Evolutionary conservation across 169 alveolate genomes (phyloP), one percentile per base, ranked within the genome.

Genomic region (Cryptosporidium viatorum): DNA sequence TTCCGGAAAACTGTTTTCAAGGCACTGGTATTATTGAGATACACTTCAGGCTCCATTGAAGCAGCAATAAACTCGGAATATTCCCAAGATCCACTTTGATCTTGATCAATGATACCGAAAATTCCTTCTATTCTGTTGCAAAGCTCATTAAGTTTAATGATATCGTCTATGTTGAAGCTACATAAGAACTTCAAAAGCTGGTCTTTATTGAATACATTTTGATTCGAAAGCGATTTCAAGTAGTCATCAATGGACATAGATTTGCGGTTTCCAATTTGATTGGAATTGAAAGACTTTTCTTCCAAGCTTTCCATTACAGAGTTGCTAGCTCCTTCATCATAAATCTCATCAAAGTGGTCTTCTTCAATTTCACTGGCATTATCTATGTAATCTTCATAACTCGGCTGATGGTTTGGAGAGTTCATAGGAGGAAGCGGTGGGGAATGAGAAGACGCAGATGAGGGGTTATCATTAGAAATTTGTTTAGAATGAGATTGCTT

Each of bases 41-140:
- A 80, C 35, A 35, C 26, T 26, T 80, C 80, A 12, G 89, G 89
- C 1, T 59, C 80, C 89, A 80, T 80, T 16, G 89, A 80, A 12
- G 89, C 89, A 41, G 89, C 89, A 23, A 65, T 50, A 65, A 80
- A 80, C 35, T 80, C 89, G 0, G 89, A 45, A 21, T 62, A 80
- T 21, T 80, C 89, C 89, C 89, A 80, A 62, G 89, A 59, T 23
- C 89, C 89, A 48, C 89, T 80, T 80, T 80, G 89, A 48, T 80
- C 89, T 50, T 80, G 89, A 26, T 80, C 89, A 8, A 80, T 80
- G 6, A 80, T 80, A 26, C 89, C 89, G 26, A 80, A 80, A 60
- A 80, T 65, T 21, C 65, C 45, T 16, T 80, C 89, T 23, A 80
- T 62, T 31, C 74, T 62, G 10, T 80, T 80, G 23, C 89, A 80